Evolutionary conservation across 1,284 basidiomycete species (phyloP), one percentile per base, ranked within the genome.

Genomic region (Caloboletus inedulis): DNA sequence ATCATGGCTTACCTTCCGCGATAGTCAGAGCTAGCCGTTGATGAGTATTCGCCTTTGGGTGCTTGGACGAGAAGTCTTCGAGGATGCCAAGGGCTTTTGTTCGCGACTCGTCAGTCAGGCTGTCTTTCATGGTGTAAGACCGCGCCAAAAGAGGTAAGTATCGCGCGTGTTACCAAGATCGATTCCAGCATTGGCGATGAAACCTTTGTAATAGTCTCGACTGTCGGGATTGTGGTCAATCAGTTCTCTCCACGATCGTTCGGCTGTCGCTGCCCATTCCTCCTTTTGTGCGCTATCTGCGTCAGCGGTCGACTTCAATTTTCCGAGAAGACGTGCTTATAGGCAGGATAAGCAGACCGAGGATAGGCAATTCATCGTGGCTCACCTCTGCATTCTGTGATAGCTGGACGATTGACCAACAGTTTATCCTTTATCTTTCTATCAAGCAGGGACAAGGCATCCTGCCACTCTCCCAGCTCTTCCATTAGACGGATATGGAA

Each of bases 161-260:
- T 42, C 7, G 29, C 12, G 23, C 25, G 51, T 72, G 76, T 54
- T 60, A 91, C 89, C 79, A 18, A 91, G 69, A 57, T 85, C 77
- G 41, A 91, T 72, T 4, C 81, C 85, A 52, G 84, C 80, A 59
- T 83, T 82, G 12, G 72, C 69, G 27, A 97, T 77, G 64, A 87
- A 89, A 3, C 84, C 87, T 30, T 74, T 73, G 74, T 94, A 95
- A 69, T 94, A 94, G 47, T 83, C 82, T 62, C 86, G 81, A 64
- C 82, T 85, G 61, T 98, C 94, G 1, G 92, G 77, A 65, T 98
- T 98, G 65, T 87, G 85, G 53, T 91, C 85, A 50, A 99, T 82
- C 19, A 98, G 74, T 1, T 80, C 75, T 34, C 81, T 77, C 87
- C 93, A 98, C 0, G 89, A 83, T 53, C 85, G 55, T 37, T 69